These are phyloP conservation scores for Elongisporangium undulatum DNA, from an alignment of 352 stramenopile species.

Conservation along the genomic window DNA sequence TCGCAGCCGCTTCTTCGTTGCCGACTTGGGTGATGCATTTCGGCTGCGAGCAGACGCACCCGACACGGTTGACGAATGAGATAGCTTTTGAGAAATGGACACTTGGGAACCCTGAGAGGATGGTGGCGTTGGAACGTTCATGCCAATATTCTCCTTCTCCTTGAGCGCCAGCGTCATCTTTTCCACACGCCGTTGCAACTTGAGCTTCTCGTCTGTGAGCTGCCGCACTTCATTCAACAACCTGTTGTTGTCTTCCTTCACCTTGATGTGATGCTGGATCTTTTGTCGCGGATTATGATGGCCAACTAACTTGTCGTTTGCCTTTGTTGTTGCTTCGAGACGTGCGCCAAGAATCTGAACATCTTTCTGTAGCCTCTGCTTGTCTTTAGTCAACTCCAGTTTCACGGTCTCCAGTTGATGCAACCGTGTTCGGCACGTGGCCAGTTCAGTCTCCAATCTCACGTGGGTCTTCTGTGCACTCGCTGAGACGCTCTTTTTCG, in stretches of 20 bases:
- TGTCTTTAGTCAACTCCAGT: constrained; percentile 24
- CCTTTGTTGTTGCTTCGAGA: constrained; percentile 33
- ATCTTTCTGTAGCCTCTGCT: constrained; percentile 46
- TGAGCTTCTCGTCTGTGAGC: constrained; percentile 60
- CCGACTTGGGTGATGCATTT: constrained; percentile 20
- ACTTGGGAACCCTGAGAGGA: constrained; percentile 11
- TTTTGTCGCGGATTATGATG: constrained; percentile 79
- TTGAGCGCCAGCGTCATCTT: constrained; percentile 46
- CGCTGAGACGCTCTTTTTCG: not conserved
- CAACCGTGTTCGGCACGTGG: constrained; percentile 5
- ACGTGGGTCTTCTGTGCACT: not conserved
- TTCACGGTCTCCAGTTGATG: constrained; percentile 12
- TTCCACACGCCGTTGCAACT: constrained; percentile 39
- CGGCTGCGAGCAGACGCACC: not conserved
- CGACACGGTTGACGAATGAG: not conserved
- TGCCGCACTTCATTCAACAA: constrained; percentile 62
- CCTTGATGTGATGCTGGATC: constrained; percentile 78
- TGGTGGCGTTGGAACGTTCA: constrained; percentile 11
- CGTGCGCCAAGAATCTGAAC: constrained; percentile 25
- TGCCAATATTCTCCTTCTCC: constrained; percentile 70
- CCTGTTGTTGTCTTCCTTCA: constrained; percentile 83
- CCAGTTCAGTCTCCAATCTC: not conserved
- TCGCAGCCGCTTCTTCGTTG: constrained; percentile 33
- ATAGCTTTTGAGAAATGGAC: constrained; percentile 1
- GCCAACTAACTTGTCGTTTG: constrained; percentile 72